These are phyloP conservation scores for Agaricales sp. DNA, from an alignment of 1,284 basidiomycete genomes.

Conservation along the genomic window DNA sequence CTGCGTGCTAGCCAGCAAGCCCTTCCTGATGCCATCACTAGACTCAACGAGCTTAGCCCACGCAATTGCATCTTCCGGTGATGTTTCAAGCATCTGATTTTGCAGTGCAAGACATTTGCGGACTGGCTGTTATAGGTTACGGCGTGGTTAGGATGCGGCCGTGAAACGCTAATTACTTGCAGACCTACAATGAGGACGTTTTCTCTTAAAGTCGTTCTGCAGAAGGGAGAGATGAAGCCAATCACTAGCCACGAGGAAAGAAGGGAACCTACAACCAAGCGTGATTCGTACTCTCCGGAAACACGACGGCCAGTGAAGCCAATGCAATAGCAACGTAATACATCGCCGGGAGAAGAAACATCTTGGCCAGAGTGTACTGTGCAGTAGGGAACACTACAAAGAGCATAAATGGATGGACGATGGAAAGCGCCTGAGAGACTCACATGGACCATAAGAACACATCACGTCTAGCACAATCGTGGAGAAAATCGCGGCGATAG, in stretches of 20 bases:
- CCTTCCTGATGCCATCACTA: conserved; percentile 16
- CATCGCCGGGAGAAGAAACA: conserved; percentile 46
- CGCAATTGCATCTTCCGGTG: conserved; percentile 21
- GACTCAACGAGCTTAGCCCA: conserved; percentile 20
- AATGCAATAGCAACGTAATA: conserved; percentile 55
- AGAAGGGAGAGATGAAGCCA: conserved; percentile 11
- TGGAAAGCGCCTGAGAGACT: conserved; percentile 20
- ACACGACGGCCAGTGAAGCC: conserved; percentile 48
- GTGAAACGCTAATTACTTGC: too few relatives aligned
- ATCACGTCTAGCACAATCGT: conserved; percentile 54
- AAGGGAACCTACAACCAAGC: conserved; percentile 27
- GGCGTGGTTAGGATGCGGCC: too few relatives aligned
- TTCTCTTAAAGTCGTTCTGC: conserved; percentile 26
- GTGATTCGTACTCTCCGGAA: conserved; percentile 66
- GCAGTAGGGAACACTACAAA: conserved; percentile 51
- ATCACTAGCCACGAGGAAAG: too few relatives aligned
- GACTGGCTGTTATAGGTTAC: conserved; percentile 21
- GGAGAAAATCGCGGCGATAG: conserved; percentile 46
- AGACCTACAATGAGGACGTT: conserved; percentile 26
- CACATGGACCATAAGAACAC: conserved; percentile 35
- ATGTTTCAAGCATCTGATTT: conserved; percentile 20
- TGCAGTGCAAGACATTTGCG: conserved; percentile 21
- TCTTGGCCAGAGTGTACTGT: conserved; percentile 52
- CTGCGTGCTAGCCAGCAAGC: conserved; percentile 19
- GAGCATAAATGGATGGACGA: conserved; percentile 10